Evolutionary conservation across 2,329 filamentous ascomycete genomes (phyloP).

Genomic region (Curvularia lunata): DNA sequence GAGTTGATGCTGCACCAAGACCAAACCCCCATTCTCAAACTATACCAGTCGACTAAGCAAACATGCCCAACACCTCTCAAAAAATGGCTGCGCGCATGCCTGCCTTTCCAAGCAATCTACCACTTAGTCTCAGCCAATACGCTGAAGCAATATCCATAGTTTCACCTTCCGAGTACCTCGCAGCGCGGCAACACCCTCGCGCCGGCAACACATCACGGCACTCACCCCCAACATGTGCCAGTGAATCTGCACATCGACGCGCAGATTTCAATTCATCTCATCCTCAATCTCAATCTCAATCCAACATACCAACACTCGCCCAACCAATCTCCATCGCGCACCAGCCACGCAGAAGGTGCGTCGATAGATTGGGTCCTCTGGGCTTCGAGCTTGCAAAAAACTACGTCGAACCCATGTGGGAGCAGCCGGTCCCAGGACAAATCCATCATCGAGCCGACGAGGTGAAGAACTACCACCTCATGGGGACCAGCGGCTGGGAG

Average conservation of each 20-base stretch:
- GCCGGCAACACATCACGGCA: not conserved
- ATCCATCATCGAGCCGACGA: conserved; percentile 10
- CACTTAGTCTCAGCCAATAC: not conserved
- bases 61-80: not conserved
- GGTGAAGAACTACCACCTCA: not conserved
- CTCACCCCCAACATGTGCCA: not conserved
- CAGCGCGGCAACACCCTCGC: too few relatives aligned
- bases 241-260: not conserved
- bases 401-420: not conserved
- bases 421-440: not conserved
- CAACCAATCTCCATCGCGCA: not conserved
- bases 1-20: not conserved
- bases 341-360: not conserved
- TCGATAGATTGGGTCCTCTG: not conserved
- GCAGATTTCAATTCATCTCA: not conserved
- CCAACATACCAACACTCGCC: not conserved
- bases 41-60: not conserved
- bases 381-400: too few relatives aligned
- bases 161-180: not conserved
- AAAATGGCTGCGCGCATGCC: not conserved
- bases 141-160: not conserved
- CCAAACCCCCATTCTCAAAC: not conserved
- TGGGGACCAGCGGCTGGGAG: conserved; percentile 2
- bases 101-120: not conserved
- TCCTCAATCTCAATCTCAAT: not conserved